Conservation (phyloP, 1,284 basidiomycete genomes). For the Trichosporon asahii region DNA sequence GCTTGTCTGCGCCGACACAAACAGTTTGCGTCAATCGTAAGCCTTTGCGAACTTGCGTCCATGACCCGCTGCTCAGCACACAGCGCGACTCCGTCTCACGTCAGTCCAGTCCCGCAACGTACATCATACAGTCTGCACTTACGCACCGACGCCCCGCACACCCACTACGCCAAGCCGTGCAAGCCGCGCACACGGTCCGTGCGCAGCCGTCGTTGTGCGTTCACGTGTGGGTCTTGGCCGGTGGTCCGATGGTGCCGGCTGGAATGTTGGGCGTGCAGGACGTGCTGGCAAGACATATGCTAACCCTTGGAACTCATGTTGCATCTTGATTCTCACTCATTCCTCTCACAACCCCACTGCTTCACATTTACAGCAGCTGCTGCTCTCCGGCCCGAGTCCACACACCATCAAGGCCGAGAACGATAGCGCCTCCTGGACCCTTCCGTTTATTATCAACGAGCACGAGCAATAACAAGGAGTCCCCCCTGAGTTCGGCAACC, state of each 20-base stretch:
- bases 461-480: too few relatives aligned
- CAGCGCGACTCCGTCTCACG: too few relatives aligned
- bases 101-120: neutral
- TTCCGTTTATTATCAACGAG: too few relatives aligned
- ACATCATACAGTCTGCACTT: neutral
- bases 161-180: neutral
- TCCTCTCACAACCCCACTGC: neutral
- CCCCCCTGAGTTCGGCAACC: too few relatives aligned
- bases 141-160: neutral
- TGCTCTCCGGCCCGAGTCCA: too few relatives aligned
- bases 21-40: too few relatives aligned
- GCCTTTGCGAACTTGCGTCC: too few relatives aligned
- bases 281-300: neutral
- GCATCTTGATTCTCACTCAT: neutral
- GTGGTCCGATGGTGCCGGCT: neutral
- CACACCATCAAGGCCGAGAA: too few relatives aligned
- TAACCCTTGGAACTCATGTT: neutral
- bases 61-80: too few relatives aligned
- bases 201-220: neutral
- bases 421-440: too few relatives aligned
- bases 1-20: too few relatives aligned
- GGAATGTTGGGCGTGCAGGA: neutral
- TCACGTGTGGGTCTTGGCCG: neutral
- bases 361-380: too few relatives aligned
- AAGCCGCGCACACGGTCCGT: neutral